Conservation (phyloP, 225 moss, liverwort and hornwort species). For the Antitrichia curtipendula region DNA sequence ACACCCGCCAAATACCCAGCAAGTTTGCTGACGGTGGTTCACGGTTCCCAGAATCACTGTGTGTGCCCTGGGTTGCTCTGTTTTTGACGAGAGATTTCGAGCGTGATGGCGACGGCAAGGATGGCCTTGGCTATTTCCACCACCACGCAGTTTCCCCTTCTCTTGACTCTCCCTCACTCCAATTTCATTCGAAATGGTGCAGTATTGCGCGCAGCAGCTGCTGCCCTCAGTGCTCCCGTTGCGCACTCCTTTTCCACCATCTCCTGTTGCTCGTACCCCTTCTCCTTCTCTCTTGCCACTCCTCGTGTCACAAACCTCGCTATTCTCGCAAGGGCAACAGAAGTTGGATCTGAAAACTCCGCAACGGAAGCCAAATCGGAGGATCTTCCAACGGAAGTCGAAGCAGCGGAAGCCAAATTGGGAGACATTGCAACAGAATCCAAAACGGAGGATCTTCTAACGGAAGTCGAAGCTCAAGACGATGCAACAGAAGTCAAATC, state of each 20-base stretch:
- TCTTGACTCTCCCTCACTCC: not conserved
- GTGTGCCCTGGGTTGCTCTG: not conserved
- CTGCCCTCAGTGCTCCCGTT: not conserved
- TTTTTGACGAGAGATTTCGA: not conserved
- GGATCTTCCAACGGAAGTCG: not conserved
- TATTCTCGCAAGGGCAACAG: not conserved
- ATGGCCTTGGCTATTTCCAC: not conserved
- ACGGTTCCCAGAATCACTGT: not conserved
- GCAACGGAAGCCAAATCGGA: not conserved
- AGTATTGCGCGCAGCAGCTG: not conserved
- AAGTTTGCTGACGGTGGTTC: too few relatives aligned
- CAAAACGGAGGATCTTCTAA: not conserved
- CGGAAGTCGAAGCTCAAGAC: not conserved
- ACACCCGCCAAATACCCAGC: too few relatives aligned
- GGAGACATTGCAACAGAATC: not conserved
- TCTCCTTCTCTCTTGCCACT: not conserved
- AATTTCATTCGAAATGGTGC: not conserved
- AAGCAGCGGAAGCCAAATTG: not conserved
- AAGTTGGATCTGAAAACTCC: not conserved
- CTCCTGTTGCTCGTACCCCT: not conserved
- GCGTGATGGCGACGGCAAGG: conserved; percentile 4
- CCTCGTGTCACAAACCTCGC: not conserved
- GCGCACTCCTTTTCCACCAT: not conserved
- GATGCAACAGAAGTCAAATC: not conserved
- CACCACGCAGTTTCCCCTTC: not conserved